Evolutionary conservation across 306 rosid species (phyloP), one percentile per base, ranked within the genome.

Genomic region (Lathyrus oleraceus): DNA sequence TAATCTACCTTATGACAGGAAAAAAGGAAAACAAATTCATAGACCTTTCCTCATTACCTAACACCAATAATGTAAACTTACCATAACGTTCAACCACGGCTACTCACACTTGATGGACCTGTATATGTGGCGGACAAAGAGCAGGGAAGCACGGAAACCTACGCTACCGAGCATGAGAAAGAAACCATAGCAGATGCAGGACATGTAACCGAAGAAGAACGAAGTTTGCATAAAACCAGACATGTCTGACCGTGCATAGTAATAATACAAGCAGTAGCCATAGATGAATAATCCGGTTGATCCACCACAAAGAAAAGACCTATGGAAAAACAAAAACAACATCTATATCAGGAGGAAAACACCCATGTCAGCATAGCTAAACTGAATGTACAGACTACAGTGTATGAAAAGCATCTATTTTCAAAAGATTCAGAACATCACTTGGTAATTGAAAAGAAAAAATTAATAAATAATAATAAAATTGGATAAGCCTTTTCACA

Each of bases 101-200:
- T 87, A 90, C 85, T 93, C 98, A 76, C 98, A 93, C 88, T 93
- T 93, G 91, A 93, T 93, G 75, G 98, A 93, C 85, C 90, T 81
- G 87, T 93, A 93, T 67, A 93, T 93, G 69, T 93, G 98, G 51
- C 96, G 93, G 68, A 93, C 96, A 81, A 93, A 93, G 79, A 93
- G 81, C 77, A 93, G 69, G 23, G 96, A 86, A 15, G 98, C 96
- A 10, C 98, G 96, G 51, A 93, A 93, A 62, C 98, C 98, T 7
- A 93, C 85, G 4, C 87, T 82, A 49, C 98, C 98, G 10, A 93
- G 98, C 98, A 93, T 90, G 74, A 93, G 96, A 61, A 93, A 93
- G 88, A 93, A 93, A 63, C 96, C 98, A 71, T 90, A 93, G 87
- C 98, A 93, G 83, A 93, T 90, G 91, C 98, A 93, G 39, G 93